Evolutionary conservation across 805 yeast species (phyloP).

Genomic region (Vanderwaltozyma polyspora): DNA sequence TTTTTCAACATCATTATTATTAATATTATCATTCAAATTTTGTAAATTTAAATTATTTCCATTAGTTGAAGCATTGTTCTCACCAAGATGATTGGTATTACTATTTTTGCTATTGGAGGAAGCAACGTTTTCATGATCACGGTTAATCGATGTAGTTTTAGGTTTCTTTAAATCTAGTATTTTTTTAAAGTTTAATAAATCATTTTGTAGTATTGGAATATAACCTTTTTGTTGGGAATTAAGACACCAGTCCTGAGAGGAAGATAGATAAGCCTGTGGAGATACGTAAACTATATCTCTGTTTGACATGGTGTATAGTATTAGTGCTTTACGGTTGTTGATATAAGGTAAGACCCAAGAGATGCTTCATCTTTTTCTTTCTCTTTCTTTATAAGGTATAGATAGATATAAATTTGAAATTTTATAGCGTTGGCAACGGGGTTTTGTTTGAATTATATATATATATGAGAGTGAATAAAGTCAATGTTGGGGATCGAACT

Average conservation of each 20-base stretch:
- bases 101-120: not conserved
- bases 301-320: too few relatives aligned
- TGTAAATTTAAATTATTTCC: not conserved
- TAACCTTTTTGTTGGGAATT: slow-evolving; percentile 6
- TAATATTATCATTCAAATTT: not conserved
- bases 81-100: not conserved
- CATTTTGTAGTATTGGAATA: slow-evolving; percentile 13
- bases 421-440: not conserved
- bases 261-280: slow-evolving; percentile 16
- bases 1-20: not conserved
- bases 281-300: slow-evolving; percentile 20
- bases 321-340: not conserved
- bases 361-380: too few relatives aligned
- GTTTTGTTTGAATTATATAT: too few relatives aligned
- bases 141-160: not conserved
- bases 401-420: too few relatives aligned
- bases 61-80: not conserved
- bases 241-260: slow-evolving; percentile 11
- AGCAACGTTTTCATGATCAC: not conserved
- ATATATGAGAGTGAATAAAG: too few relatives aligned
- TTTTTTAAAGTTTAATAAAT: slow-evolving; percentile 1
- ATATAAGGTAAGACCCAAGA: not conserved
- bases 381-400: too few relatives aligned
- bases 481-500: not conserved
- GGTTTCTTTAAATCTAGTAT: not conserved